Evolutionary conservation across 768 basidiomycete genomes (phyloP).

Genomic region (Cyathus striatus): DNA sequence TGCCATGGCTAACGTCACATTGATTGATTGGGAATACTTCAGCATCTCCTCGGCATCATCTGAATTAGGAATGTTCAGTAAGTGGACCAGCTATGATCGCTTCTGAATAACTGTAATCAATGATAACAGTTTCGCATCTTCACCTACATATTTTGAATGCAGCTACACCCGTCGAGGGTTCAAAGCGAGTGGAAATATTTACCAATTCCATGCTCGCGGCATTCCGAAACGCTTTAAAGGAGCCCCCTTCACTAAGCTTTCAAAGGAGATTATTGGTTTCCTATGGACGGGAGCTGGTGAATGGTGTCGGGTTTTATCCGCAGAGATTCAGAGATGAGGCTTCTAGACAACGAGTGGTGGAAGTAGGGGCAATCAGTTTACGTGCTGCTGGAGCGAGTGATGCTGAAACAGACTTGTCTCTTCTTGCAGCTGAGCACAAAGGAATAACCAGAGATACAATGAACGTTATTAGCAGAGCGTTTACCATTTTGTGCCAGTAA

Average conservation of each 20-base stretch:
- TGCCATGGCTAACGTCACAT: too few relatives aligned
- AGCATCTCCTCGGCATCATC: conserved; percentile 19
- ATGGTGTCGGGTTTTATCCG: conserved; percentile 15
- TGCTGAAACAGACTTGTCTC: too few relatives aligned
- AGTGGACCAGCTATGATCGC: too few relatives aligned
- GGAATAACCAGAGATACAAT: too few relatives aligned
- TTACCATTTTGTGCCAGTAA: too few relatives aligned
- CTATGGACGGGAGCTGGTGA: conserved; percentile 23
- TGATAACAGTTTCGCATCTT: conserved; percentile 22
- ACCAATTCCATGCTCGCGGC: too few relatives aligned
- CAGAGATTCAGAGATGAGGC: conserved; percentile 12
- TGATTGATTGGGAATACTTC: conserved; percentile 30
- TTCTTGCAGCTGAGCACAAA: too few relatives aligned
- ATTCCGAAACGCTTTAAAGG: too few relatives aligned
- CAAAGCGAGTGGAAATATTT: too few relatives aligned
- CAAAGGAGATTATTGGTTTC: conserved; percentile 15
- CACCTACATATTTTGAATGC: conserved; percentile 16
- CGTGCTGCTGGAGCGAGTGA: conserved; percentile 10
- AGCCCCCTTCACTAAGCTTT: conserved; percentile 10
- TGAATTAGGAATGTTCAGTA: conserved; percentile 27
- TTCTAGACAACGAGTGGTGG: conserved; percentile 9
- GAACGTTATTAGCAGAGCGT: too few relatives aligned
- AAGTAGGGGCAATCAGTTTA: conserved; percentile 15
- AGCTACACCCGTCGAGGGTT: too few relatives aligned
- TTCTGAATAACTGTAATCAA: too few relatives aligned